phyloP scores from a whole-genome alignment of 176 grass and related monocot species.

The Sorghum bicolor region Sorghum_bicolor_NCBIv3 NC_012871.2:68334001-68334500 shows the following conservation, averaged over 20 bases:
- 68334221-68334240: not conserved
- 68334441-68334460: not conserved
- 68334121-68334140: not conserved
- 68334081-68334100: too few relatives aligned
- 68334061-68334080: not conserved
- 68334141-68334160: not conserved
- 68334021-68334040: not conserved
- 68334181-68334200: not conserved
- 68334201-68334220: not conserved
- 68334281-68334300: not conserved
- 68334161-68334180: not conserved
- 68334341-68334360: too few relatives aligned
- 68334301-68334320: too few relatives aligned
- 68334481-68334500: not conserved
- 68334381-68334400: too few relatives aligned
- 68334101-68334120: not conserved
- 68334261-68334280: not conserved
- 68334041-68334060: not conserved
- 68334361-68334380: too few relatives aligned
- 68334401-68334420: too few relatives aligned
- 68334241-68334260: not conserved
- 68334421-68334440: not conserved
- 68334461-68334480: not conserved
- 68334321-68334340: too few relatives aligned
- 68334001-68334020: not conserved